A percentile compares a stretch with the other conserved stretches of the same genome.
Conservation (phyloP, 768 basidiomycete species). For the Suillus subalutaceus region DNA sequence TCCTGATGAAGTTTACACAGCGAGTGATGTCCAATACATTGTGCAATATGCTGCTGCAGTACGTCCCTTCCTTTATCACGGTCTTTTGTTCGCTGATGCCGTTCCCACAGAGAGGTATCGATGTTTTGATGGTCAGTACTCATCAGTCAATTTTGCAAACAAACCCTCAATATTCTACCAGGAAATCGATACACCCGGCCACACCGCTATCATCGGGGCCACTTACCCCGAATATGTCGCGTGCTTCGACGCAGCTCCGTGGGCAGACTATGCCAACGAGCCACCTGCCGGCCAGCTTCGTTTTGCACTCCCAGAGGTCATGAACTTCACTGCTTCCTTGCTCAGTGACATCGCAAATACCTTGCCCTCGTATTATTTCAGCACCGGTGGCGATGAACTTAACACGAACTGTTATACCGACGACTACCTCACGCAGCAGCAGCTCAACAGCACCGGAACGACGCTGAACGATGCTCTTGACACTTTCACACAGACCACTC, state of each 20-base stretch:
- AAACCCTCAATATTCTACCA: slow-evolving; percentile 20
- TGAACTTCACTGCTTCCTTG: slow-evolving; percentile 54
- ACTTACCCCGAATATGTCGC: slow-evolving; percentile 73
- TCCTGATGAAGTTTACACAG: slow-evolving; percentile 35
- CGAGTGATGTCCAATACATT: slow-evolving; percentile 55
- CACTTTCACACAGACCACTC: slow-evolving; percentile 39
- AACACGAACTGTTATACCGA: slow-evolving; percentile 62
- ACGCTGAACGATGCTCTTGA: slow-evolving; percentile 45
- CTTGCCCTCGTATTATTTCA: slow-evolving; percentile 59
- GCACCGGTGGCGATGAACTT: slow-evolving; percentile 79
- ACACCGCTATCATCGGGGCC: slow-evolving; percentile 61
- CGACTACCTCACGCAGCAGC: slow-evolving; percentile 59
- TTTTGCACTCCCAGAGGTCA: slow-evolving; percentile 55
- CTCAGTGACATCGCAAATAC: slow-evolving; percentile 51
- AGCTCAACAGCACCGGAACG: slow-evolving; percentile 42
- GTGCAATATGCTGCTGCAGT: slow-evolving; percentile 69
- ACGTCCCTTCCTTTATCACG: slow-evolving; percentile 26
- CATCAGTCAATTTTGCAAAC: not conserved
- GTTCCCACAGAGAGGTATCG: slow-evolving; percentile 57
- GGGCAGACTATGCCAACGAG: slow-evolving; percentile 56
- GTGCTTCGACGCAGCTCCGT: slow-evolving; percentile 55
- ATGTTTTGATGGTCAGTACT: slow-evolving; percentile 49
- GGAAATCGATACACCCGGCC: slow-evolving; percentile 82
- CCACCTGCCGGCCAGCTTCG: slow-evolving; percentile 81
- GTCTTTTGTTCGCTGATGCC: not conserved